These are phyloP conservation scores for Dioscorea dumetorum DNA, from an alignment of 106 monocot species.

Conservation along the genomic window DNA sequence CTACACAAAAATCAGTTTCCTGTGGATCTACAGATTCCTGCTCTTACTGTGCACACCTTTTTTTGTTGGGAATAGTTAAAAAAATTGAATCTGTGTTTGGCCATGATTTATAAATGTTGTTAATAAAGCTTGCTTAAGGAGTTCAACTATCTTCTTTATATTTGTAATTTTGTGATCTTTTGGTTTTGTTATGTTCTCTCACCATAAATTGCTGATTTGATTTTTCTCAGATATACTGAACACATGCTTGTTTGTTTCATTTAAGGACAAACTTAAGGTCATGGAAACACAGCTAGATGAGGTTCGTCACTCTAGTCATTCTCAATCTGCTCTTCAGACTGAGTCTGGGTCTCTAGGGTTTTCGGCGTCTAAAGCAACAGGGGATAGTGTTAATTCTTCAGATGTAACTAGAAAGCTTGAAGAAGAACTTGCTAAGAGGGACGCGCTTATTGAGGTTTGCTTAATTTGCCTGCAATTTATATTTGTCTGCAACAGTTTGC, in stretches of 20 bases:
- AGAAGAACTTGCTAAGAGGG: constrained; percentile 89
- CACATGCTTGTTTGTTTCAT: not conserved
- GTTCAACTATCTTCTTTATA: no score
- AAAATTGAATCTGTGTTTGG: no score
- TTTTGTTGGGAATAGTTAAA: no score
- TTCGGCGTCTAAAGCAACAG: constrained; percentile 35
- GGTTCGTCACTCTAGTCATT: constrained; percentile 39
- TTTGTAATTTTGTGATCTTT: no score
- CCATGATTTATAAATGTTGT: no score
- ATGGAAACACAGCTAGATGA: constrained; percentile 76
- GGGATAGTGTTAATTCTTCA: constrained; percentile 55
- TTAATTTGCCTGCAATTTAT: not conserved
- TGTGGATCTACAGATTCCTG: no score
- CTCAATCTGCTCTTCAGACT: constrained; percentile 47
- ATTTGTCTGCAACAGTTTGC: not conserved
- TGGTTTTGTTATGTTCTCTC: no score
- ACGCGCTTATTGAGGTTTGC: constrained; percentile 91
- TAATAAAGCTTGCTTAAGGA: no score
- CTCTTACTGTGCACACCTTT: no score
- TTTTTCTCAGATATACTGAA: no score
- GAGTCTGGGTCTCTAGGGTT: constrained; percentile 50
- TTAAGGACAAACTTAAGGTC: constrained; percentile 58
- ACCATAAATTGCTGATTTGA: no score
- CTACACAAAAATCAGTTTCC: no score
- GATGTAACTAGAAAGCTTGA: constrained; percentile 74